Conservation (phyloP, 2,329 filamentous ascomycete species). For the Anisogramma anomala region DNA sequence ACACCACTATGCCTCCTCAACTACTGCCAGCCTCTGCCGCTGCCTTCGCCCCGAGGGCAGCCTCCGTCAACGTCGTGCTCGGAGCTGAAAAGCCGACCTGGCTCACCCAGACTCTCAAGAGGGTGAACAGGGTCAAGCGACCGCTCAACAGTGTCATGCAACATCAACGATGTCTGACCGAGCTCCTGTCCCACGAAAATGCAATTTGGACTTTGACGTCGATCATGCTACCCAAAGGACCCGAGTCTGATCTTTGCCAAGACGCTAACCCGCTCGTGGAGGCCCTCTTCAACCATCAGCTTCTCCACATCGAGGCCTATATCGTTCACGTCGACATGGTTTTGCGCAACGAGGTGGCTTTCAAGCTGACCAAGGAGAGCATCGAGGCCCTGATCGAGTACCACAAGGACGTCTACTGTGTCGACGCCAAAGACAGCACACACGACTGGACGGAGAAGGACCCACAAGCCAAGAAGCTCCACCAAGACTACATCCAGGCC, state of each 20-base stretch:
- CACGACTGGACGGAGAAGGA: constrained; percentile 97
- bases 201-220: constrained; percentile 94
- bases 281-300: constrained; percentile 82
- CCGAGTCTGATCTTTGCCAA: constrained; percentile 71
- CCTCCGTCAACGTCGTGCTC: constrained; percentile 88
- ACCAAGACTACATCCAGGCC: constrained; percentile 91
- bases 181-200: constrained; percentile 77
- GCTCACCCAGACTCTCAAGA: constrained; percentile 92
- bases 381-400: constrained; percentile 91
- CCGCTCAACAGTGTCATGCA: constrained; percentile 94
- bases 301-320: constrained; percentile 90
- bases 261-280: constrained; percentile 76
- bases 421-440: constrained; percentile 77
- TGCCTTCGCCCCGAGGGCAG: constrained; percentile 82
- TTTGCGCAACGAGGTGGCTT: constrained; percentile 90
- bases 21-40: constrained; percentile 90
- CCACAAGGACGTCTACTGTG: constrained; percentile 89
- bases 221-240: constrained; percentile 82
- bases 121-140: constrained; percentile 92
- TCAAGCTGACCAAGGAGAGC: constrained; percentile 90
- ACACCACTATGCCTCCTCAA: constrained; percentile 68
- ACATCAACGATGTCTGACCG: constrained; percentile 88
- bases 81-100: constrained; percentile 78
- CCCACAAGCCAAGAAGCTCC: constrained; percentile 88
- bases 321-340: constrained; percentile 99